These are phyloP conservation scores for Cicer yamashitae DNA, from an alignment of 306 rosid species.

Conservation along the genomic window DNA sequence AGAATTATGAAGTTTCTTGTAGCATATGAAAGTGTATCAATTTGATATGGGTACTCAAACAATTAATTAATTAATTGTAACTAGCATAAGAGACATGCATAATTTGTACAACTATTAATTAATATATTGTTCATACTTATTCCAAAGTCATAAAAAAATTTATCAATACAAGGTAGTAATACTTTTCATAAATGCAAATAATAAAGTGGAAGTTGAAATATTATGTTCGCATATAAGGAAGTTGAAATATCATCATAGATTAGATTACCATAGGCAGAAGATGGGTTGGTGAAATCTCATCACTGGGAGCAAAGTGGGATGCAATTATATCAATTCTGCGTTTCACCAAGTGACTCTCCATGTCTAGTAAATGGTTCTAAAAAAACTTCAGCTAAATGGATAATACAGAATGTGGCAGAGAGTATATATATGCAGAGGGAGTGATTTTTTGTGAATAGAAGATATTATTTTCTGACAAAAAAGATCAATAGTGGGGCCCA, in stretches of 20 bases:
- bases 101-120: background rate
- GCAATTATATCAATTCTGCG: slow-evolving; percentile 72
- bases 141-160: background rate
- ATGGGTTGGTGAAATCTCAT: slow-evolving; percentile 61
- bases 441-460: background rate
- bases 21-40: background rate
- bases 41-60: background rate
- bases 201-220: background rate
- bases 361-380: slow-evolving; percentile 17
- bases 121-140: background rate
- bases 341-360: slow-evolving; percentile 68
- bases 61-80: background rate
- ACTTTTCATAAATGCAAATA: slow-evolving; percentile 14
- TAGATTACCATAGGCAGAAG: slow-evolving; percentile 66
- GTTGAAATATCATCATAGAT: background rate
- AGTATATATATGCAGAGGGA: slow-evolving; percentile 18
- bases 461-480: slow-evolving; percentile 38
- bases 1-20: slow-evolving; percentile 7
- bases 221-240: background rate
- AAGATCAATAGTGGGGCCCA: slow-evolving; percentile 36
- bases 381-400: slow-evolving; percentile 31
- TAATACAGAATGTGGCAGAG: slow-evolving; percentile 10
- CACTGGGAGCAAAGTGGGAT: slow-evolving; percentile 62
- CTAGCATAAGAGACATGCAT: background rate
- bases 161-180: background rate